Conservation (phyloP, 108 stramenopile genomes). For the Nannochloropsis gaditana region DNA sequence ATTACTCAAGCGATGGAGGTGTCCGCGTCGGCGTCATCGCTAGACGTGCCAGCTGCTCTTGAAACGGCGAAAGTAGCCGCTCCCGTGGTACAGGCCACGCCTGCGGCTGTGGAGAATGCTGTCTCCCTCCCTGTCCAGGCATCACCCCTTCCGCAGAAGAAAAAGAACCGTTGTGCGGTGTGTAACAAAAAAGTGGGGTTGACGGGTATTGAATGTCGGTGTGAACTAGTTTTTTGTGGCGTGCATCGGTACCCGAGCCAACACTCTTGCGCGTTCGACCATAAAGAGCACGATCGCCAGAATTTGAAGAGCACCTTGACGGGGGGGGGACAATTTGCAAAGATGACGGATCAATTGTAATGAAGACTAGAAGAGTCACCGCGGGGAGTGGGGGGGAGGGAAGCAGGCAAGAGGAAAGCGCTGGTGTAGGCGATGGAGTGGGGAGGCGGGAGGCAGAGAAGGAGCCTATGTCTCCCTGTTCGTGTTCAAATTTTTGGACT, state of each 20-base stretch:
- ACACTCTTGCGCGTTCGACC: conserved; percentile 31
- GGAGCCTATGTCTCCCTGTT: too few relatives aligned
- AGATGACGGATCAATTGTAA: conserved; percentile 16
- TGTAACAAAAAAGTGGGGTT: conserved; percentile 39
- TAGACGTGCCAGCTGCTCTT: not conserved
- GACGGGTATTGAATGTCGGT: conserved; percentile 35
- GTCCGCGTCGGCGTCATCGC: too few relatives aligned
- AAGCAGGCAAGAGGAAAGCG: not conserved
- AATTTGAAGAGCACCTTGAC: not conserved
- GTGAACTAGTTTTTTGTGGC: conserved; percentile 32
- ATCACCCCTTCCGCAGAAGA: conserved; percentile 21
- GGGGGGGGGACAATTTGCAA: conserved; percentile 18
- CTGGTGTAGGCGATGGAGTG: not conserved
- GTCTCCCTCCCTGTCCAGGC: not conserved
- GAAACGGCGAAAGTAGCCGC: not conserved
- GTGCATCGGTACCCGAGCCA: conserved; percentile 30
- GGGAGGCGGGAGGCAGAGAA: too few relatives aligned
- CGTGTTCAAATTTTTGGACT: too few relatives aligned
- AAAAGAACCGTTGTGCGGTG: conserved; percentile 24
- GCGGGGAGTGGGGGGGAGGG: not conserved
- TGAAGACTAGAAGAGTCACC: too few relatives aligned
- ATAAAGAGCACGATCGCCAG: not conserved
- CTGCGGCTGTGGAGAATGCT: not conserved
- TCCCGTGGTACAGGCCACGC: not conserved
- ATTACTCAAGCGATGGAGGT: too few relatives aligned